Evolutionary conservation across 129 eudicot species (phyloP).

Genomic region (Lactuca saligna): DNA sequence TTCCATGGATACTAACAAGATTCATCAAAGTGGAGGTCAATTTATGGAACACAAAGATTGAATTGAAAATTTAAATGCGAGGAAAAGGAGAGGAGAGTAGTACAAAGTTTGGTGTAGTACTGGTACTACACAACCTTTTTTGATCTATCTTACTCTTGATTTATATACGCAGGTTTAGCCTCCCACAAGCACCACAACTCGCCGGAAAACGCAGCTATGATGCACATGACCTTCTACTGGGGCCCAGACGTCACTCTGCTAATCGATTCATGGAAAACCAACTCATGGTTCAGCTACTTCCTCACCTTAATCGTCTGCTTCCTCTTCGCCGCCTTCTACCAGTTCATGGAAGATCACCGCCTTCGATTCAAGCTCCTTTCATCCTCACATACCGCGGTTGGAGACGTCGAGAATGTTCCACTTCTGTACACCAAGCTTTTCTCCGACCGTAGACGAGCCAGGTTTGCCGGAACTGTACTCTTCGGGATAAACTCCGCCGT

Average conservation of each 20-base stretch:
- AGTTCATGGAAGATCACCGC: conserved; percentile 80
- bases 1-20: background rate
- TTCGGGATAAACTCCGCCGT: conserved; percentile 67
- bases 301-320: conserved; percentile 48
- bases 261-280: conserved; percentile 70
- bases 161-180: conserved; percentile 16
- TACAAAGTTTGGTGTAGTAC: conserved; percentile 34
- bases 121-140: conserved; percentile 32
- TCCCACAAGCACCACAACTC: conserved; percentile 10
- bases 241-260: conserved; percentile 54
- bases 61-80: background rate
- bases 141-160: background rate
- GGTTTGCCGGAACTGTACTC: conserved; percentile 44
- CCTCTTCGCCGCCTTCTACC: conserved; percentile 60
- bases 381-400: background rate
- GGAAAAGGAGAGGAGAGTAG: background rate
- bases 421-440: conserved; percentile 30
- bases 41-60: conserved; percentile 20
- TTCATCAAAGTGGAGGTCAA: conserved; percentile 22
- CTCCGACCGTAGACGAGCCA: conserved; percentile 22
- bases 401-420: conserved; percentile 19
- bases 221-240: conserved; percentile 99
- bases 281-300: conserved; percentile 49
- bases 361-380: conserved; percentile 43
- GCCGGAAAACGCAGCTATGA: conserved; percentile 40